Conservation (phyloP, 371 early-diverging fungal genomes). For the Actinomucor elegans region DNA sequence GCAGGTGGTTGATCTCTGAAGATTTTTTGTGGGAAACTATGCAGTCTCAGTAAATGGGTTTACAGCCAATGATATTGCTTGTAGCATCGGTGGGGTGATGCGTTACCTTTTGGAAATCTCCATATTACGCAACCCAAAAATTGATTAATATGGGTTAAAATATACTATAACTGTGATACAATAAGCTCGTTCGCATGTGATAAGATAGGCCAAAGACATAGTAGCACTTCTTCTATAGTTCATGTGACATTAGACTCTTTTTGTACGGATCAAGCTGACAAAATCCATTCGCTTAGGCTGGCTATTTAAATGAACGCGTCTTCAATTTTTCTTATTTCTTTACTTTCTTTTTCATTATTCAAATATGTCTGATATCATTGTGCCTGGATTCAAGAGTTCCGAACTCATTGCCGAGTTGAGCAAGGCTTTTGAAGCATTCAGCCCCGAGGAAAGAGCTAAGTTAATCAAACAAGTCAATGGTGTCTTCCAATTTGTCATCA, state of each 20-base stretch:
- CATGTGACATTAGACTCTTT: slow-evolving; percentile 5
- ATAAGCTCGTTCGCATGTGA: not conserved
- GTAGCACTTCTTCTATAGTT: too few relatives aligned
- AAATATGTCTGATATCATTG: slow-evolving; percentile 43
- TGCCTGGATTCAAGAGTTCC: slow-evolving; percentile 49
- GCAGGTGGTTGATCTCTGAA: too few relatives aligned
- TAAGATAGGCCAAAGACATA: too few relatives aligned
- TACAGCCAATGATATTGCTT: too few relatives aligned
- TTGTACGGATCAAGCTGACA: slow-evolving; percentile 11
- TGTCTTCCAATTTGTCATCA: slow-evolving; percentile 83
- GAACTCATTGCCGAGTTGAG: slow-evolving; percentile 41
- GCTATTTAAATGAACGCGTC: too few relatives aligned
- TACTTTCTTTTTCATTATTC: not conserved
- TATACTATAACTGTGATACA: not conserved
- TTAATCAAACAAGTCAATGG: slow-evolving; percentile 69
- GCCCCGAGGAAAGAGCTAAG: slow-evolving; percentile 41
- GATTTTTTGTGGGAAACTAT: too few relatives aligned
- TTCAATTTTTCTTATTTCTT: not conserved
- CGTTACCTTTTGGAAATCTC: too few relatives aligned
- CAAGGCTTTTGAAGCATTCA: slow-evolving; percentile 34
- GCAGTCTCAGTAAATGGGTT: too few relatives aligned
- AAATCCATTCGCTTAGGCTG: not conserved
- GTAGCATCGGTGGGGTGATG: too few relatives aligned
- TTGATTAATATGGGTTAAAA: not conserved
- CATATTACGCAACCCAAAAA: not conserved